Base-by-base conservation (phyloP, 2,329 filamentous ascomycete genomes). In the Botrytis medusae region DNA sequence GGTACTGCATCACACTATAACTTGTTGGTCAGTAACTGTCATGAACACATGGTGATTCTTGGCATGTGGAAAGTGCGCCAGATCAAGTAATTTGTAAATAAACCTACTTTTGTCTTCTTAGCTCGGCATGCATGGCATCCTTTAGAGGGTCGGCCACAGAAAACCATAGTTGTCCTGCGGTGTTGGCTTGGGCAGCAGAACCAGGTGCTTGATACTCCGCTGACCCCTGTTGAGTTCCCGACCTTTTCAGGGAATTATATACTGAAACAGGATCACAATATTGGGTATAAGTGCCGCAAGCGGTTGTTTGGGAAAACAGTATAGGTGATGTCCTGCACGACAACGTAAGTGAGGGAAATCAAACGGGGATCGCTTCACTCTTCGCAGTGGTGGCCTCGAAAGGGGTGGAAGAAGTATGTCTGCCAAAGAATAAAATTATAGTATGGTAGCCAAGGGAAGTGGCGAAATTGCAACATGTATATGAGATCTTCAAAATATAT, bases 81-180 rank as follows among this genome's bases (percentile, higher is more conserved):
- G 22, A 48, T 62, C 4, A 37, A 46, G 20, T 29, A 29, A 10
- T 8, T 29, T 29, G 1, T 40, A n/a, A 42, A n/a, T 7, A 9
- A 62, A 70, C 76, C 64, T 82, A 88, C 86, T 73, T 85, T 85
- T 74, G 88, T 86, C 80, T 88, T 89, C 76, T 86, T 85, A 77
- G 86, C 84, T 75, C 87, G 84, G 77, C 87, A 89, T 75, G 83
- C 86, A 76, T 85, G 87, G 79, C 87, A 89, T 59, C 86, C 86
- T 78, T 86, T 87, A 54, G 86, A 88, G 61, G 87, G 87, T 77
- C 87, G 88, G 8, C 87, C 87, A 76, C 87, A 88, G 77, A 87
- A 89, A 9, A 88, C 87, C 87, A 89, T 88, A 14, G 40, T 76
- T 63, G 40, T 22, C 4, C 25, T 20, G 40, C 40, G 20, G 8